Conservation (phyloP, 179 eudicot species). For the Heliamphora pulchella region DNA sequence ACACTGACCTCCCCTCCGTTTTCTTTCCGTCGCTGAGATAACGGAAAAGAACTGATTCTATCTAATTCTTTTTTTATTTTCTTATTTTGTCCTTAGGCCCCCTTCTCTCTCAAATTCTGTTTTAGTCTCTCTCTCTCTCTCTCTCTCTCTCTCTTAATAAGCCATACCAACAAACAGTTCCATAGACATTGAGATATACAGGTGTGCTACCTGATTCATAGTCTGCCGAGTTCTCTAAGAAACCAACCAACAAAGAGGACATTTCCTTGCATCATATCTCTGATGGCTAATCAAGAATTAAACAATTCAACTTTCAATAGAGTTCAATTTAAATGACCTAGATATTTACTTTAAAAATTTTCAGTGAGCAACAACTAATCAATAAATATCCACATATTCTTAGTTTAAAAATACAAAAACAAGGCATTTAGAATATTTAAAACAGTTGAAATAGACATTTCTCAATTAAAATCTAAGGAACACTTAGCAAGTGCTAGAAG, state of each 20-base stretch:
- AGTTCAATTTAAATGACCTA: conserved; percentile 1
- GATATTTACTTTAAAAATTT: not conserved
- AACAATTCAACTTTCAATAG: not conserved
- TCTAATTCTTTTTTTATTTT: no score
- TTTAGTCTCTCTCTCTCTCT: no score
- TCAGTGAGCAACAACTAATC: not conserved
- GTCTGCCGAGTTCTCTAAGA: not conserved
- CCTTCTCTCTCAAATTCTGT: no score
- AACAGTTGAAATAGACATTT: not conserved
- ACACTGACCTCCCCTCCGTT: no score
- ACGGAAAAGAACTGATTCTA: no score
- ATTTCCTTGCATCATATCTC: not conserved
- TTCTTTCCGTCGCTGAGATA: no score
- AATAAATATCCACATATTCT: not conserved
- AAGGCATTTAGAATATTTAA: not conserved
- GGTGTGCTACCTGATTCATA: no score
- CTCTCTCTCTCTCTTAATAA: no score
- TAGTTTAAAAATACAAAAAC: not conserved
- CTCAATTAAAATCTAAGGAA: not conserved
- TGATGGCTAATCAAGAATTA: not conserved
- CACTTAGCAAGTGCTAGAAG: not conserved
- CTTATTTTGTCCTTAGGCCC: no score
- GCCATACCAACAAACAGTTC: no score
- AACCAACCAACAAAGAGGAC: not conserved
- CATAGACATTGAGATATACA: no score